phyloP scores from a whole-genome alignment of 495 filamentous ascomycete genomes.

The Neurospora pannonica region DNA sequence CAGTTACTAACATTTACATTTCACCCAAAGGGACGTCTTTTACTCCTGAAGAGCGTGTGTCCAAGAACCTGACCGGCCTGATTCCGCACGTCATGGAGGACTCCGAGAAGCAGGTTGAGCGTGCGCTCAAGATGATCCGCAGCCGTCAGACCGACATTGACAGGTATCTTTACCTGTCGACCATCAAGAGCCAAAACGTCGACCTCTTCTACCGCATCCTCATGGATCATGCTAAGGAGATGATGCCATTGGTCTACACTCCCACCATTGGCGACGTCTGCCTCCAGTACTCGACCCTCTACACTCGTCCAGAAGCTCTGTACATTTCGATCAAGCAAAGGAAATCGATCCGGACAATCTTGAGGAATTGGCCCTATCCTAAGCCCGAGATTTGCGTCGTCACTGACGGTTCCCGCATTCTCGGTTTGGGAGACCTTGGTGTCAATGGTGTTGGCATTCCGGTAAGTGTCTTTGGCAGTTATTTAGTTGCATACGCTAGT shows the following conservation, averaged over 20 bases:
- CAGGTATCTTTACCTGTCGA: conserved; percentile 88
- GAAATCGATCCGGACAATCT: conserved; percentile 70
- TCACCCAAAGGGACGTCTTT: conserved; percentile 41
- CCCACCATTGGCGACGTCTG: conserved; percentile 96
- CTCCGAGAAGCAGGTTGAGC: conserved; percentile 40
- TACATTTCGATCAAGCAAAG: conserved; percentile 89
- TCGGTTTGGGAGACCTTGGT: conserved; percentile 91
- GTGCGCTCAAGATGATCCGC: conserved; percentile 57
- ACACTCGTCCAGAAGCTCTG: conserved; percentile 87
- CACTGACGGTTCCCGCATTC: conserved; percentile 92
- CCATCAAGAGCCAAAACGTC: conserved; percentile 77
- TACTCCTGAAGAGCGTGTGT: conserved; percentile 43
- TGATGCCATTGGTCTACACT: conserved; percentile 95
- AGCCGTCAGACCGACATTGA: conserved; percentile 74
- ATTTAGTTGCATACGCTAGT: background rate
- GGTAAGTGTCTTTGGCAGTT: conserved; percentile 43
- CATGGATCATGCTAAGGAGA: conserved; percentile 78
- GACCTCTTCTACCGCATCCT: conserved; percentile 93
- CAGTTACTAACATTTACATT: background rate
- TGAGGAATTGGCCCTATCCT: conserved; percentile 79
- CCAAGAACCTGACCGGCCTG: conserved; percentile 49
- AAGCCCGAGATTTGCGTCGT: conserved; percentile 94
- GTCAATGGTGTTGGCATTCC: conserved; percentile 98
- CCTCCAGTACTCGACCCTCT: conserved; percentile 89
- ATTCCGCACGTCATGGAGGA: conserved; percentile 49